These are phyloP conservation scores for Mollisia scopiformis DNA, from an alignment of 2,329 filamentous ascomycete species.

Conservation along the genomic window DNA sequence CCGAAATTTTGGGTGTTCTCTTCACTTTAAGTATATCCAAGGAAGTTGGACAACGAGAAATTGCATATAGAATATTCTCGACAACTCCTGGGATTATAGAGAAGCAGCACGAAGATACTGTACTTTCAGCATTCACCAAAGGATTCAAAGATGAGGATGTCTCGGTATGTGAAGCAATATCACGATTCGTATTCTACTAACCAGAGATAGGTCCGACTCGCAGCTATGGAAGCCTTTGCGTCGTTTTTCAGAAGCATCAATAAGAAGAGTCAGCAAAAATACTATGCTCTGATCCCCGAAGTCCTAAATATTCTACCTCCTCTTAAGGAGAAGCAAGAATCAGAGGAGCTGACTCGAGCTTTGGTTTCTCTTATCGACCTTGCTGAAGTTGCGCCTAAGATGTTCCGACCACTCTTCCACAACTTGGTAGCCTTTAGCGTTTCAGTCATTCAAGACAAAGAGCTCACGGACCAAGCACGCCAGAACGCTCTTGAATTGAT, in stretches of 20 bases:
- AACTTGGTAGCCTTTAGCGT: slow-evolving; percentile 92
- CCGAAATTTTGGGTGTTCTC: slow-evolving; percentile 81
- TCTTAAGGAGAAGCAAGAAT: slow-evolving; percentile 88
- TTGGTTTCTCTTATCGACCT: slow-evolving; percentile 91
- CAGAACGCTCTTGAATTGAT: slow-evolving; percentile 97
- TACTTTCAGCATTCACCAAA: slow-evolving; percentile 83
- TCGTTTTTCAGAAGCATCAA: slow-evolving; percentile 90
- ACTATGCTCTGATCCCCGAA: slow-evolving; percentile 83
- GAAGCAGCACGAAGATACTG: slow-evolving; percentile 90
- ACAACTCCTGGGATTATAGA: slow-evolving; percentile 96
- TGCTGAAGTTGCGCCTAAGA: slow-evolving; percentile 91
- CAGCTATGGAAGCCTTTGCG: slow-evolving; percentile 95
- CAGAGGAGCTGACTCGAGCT: slow-evolving; percentile 87
- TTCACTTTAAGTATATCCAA: slow-evolving; percentile 89
- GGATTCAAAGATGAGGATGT: slow-evolving; percentile 91
- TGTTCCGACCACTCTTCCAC: slow-evolving; percentile 96
- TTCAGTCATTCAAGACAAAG: slow-evolving; percentile 93
- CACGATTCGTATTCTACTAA: not conserved
- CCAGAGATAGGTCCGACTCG: slow-evolving; percentile 74
- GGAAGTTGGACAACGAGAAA: slow-evolving; percentile 84
- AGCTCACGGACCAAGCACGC: slow-evolving; percentile 83
- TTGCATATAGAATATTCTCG: slow-evolving; percentile 92
- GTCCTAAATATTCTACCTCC: slow-evolving; percentile 94
- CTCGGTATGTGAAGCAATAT: slow-evolving; percentile 54
- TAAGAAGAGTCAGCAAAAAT: slow-evolving; percentile 89